A percentile compares a stretch with the other conserved stretches of the same genome.
These are phyloP conservation scores for Debaryomyces nepalensis DNA, from an alignment of 1,139 yeast genomes.

Conservation along the genomic window DNA sequence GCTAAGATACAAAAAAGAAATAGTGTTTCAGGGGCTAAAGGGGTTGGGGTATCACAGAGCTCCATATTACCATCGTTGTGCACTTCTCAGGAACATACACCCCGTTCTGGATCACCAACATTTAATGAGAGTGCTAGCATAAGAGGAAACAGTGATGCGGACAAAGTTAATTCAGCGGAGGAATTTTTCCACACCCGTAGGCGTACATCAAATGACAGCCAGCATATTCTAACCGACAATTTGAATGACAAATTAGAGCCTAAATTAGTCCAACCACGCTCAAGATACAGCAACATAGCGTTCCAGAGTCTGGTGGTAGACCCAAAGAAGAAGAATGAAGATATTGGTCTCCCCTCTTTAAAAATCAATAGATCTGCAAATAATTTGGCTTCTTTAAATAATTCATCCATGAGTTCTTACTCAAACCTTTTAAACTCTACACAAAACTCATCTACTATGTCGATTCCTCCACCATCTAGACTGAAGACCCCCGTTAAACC, in stretches of 20 bases:
- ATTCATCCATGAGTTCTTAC: slow-evolving; percentile 17
- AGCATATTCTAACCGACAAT: slow-evolving; percentile 20
- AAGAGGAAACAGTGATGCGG: slow-evolving; percentile 11
- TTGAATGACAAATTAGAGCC: slow-evolving; percentile 30
- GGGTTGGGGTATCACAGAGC: slow-evolving; percentile 16
- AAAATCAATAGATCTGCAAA: slow-evolving; percentile 46
- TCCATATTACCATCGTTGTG: slow-evolving; percentile 29
- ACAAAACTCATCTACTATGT: slow-evolving; percentile 4
- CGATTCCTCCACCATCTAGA: slow-evolving; percentile 14
- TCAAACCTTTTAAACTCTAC: slow-evolving; percentile 19
- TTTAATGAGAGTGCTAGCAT: slow-evolving; percentile 10
- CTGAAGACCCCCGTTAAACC: slow-evolving; percentile 27
- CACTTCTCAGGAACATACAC: slow-evolving; percentile 25
- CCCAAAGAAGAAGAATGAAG: slow-evolving; percentile 34
- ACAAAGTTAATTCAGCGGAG: slow-evolving; percentile 17
- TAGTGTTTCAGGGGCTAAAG: slow-evolving; percentile 7
- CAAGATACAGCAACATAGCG: slow-evolving; percentile 32
- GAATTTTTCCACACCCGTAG: slow-evolving; percentile 18
- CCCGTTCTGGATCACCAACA: slow-evolving; percentile 22
- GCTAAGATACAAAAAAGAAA: slow-evolving; percentile 1
- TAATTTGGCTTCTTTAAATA: slow-evolving; percentile 25
- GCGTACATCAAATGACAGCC: slow-evolving; percentile 7
- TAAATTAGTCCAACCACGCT: slow-evolving; percentile 53
- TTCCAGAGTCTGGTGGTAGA: slow-evolving; percentile 47
- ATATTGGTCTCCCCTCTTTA: slow-evolving; percentile 44